Evolutionary conservation across 2,329 filamentous ascomycete species (phyloP).

Genomic region (Zelopaecilomyces penicillatus): DNA sequence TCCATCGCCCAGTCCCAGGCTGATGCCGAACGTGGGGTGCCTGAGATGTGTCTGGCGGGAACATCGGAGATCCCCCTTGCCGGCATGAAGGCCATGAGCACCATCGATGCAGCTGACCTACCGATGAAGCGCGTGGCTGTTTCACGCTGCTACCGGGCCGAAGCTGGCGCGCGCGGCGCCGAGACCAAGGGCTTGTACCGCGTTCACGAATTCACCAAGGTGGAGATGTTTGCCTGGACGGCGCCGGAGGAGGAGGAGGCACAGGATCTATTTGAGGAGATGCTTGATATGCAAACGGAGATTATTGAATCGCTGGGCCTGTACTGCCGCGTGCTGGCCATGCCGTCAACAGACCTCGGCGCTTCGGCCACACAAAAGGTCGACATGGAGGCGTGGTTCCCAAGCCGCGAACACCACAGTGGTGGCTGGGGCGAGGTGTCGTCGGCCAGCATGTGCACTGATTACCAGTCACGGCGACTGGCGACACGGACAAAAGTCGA

Average conservation of each 20-base stretch:
- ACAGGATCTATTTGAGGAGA: constrained; percentile 66
- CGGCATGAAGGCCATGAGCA: constrained; percentile 72
- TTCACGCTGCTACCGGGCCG: constrained; percentile 90
- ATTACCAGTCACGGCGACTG: constrained; percentile 83
- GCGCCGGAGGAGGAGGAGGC: constrained; percentile 43
- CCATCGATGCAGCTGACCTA: constrained; percentile 55
- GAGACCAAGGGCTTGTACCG: constrained; percentile 93
- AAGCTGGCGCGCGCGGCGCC: constrained; percentile 81
- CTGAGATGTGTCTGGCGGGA: constrained; percentile 68
- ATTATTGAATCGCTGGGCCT: constrained; percentile 71
- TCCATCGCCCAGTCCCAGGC: constrained; percentile 57
- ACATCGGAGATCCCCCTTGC: constrained; percentile 95
- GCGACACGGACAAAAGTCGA: constrained; percentile 60
- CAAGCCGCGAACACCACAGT: constrained; percentile 53
- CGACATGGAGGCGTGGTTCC: constrained; percentile 93
- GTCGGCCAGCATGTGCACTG: constrained; percentile 81
- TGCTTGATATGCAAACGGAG: constrained; percentile 78
- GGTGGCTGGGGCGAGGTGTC: constrained; percentile 80
- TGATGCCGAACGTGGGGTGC: constrained; percentile 53
- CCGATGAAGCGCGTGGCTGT: constrained; percentile 75
- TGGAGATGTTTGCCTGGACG: constrained; percentile 95
- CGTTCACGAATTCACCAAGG: constrained; percentile 97
- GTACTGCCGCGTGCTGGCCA: constrained; percentile 82
- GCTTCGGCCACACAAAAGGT: constrained; percentile 79
- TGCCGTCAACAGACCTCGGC: constrained; percentile 83